Evolutionary conservation across 2,329 filamentous ascomycete species (phyloP), one percentile per base, ranked within the genome.

Genomic region (Pseudocercospora macadamiae): DNA sequence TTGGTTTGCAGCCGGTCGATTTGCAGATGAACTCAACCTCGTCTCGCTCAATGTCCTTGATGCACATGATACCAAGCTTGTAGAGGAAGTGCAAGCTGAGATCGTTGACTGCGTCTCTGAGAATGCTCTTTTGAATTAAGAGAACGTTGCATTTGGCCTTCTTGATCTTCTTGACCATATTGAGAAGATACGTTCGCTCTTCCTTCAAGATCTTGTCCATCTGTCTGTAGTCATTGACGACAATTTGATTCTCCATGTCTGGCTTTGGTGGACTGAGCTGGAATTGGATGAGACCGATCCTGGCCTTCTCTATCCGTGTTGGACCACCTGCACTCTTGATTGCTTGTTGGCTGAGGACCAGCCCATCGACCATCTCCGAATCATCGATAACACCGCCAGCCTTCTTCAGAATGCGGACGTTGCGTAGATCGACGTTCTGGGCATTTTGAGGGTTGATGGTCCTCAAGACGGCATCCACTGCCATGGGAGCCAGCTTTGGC

Each of bases 121-220:
- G 86, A 69, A 99, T 99, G 12, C 93, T 97, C 80, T 99, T 99
- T 74, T 99, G 95, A 69, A 99, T 97, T 67, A 99, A 83, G 44
- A 97, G 87, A 42, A 99, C 95, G 71, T 99, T 99, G 81, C 95
- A 99, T 83, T 97, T 99, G 68, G 95, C 93, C 84, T 97, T 99
- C 82, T 97, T 97, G 78, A 99, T 99, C 85, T 97, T 99, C 86
- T 99, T 97, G 74, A 96, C 93, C 86, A 99, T 90, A 82, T 97
- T 97, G 59, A 99, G 85, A 65, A 99, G 86, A 79, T 99, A 99
- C 68, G 95, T 90, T 68, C 95, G 91, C 82, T 99, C 95, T 80
- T 99, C 95, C 81, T 99, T 99, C 69, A 99, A 86, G 67, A 99
- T 99, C 85, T 97, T 99, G 83, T 99, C 95, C 95, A 99, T 99